These are phyloP conservation scores for Trichophyton schoenleinii DNA, from an alignment of 2,329 filamentous ascomycete species.

Conservation along the genomic window DNA sequence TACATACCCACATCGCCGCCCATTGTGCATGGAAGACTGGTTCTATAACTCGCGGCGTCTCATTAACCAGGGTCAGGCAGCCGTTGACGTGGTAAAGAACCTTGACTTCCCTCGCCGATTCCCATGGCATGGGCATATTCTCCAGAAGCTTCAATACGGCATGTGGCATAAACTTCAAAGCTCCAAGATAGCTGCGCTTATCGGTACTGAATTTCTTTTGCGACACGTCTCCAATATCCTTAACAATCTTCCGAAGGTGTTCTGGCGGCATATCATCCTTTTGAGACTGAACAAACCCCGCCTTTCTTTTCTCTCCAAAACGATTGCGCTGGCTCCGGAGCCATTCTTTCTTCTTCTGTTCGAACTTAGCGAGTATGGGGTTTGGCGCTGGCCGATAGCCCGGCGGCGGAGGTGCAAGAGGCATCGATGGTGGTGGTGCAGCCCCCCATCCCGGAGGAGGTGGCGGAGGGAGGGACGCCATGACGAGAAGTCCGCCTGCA, in stretches of 20 bases:
- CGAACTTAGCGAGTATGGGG: conserved; percentile 82
- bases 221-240: conserved; percentile 96
- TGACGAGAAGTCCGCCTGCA: conserved; percentile 21
- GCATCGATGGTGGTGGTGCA: conserved; percentile 39
- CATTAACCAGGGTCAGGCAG: conserved; percentile 91
- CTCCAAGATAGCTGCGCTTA: conserved; percentile 93
- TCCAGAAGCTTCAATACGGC: conserved; percentile 92
- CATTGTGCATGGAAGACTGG: conserved; percentile 97
- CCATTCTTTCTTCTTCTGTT: conserved; percentile 99
- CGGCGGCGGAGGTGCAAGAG: conserved; percentile 63
- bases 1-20: conserved; percentile 98
- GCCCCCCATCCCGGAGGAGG: conserved; percentile 56
- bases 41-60: conserved; percentile 91
- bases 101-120: conserved; percentile 89
- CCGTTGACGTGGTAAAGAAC: conserved; percentile 97
- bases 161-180: conserved; percentile 98
- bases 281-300: conserved; percentile 91
- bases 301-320: conserved; percentile 93
- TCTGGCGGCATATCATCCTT: conserved; percentile 98
- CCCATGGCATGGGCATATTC: conserved; percentile 99
- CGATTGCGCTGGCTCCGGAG: conserved; percentile 77
- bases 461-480: conserved; percentile 51
- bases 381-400: conserved; percentile 71
- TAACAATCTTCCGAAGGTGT: conserved; percentile 95
- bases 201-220: conserved; percentile 99